Conservation (phyloP, 1,139 yeast genomes). For the Zygoascus meyerae region DNA sequence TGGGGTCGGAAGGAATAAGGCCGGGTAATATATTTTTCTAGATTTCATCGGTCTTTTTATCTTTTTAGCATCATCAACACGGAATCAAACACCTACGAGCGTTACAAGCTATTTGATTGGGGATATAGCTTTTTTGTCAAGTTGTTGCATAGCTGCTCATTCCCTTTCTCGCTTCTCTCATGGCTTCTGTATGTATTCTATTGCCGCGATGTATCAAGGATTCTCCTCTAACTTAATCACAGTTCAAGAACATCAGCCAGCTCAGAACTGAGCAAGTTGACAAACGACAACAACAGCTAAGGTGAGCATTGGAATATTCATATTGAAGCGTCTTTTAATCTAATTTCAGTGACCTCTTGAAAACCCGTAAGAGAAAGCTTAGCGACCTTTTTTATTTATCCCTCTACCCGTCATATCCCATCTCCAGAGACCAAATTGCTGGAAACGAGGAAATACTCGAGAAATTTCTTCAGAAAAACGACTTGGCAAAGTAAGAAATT, state of each 20-base stretch:
- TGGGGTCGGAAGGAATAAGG: too few relatives aligned
- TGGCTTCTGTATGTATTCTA: too few relatives aligned
- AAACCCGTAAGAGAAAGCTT: constrained; percentile 46
- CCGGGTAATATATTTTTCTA: not conserved
- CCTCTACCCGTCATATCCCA: constrained; percentile 39
- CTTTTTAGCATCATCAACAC: too few relatives aligned
- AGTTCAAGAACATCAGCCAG: constrained; percentile 7
- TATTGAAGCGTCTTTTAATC: not conserved
- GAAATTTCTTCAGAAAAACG: constrained; percentile 43
- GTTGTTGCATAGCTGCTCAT: too few relatives aligned
- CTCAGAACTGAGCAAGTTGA: constrained; percentile 29
- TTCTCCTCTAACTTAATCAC: not conserved
- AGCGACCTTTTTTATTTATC: constrained; percentile 53
- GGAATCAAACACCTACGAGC: too few relatives aligned
- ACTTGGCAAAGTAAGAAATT: constrained; percentile 29
- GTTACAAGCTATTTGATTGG: too few relatives aligned
- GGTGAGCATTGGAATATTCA: constrained; percentile 22
- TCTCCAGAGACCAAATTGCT: constrained; percentile 34
- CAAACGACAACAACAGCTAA: constrained; percentile 38
- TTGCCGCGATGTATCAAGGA: too few relatives aligned
- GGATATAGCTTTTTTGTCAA: too few relatives aligned
- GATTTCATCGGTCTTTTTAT: too few relatives aligned
- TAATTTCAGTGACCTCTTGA: constrained; percentile 32
- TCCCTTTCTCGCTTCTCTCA: too few relatives aligned
- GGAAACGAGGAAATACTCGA: constrained; percentile 38